Conservation (phyloP, 257 asterid genomes). For the Ilex aquifolium region DNA sequence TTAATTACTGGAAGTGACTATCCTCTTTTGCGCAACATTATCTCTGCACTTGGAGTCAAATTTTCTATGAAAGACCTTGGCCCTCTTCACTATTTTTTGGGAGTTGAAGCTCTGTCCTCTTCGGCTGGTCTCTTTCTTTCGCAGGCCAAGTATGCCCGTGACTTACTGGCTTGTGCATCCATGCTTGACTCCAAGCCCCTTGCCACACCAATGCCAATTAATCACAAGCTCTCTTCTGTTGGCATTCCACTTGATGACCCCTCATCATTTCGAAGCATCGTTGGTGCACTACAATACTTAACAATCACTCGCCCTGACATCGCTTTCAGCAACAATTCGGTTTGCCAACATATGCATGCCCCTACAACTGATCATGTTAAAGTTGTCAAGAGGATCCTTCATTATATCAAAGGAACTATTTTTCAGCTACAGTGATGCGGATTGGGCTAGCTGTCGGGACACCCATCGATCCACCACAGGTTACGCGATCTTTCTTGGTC, state of each 20-base stretch:
- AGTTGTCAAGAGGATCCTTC: neutral
- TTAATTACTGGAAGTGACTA: neutral
- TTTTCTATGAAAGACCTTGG: neutral
- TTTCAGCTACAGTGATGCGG: neutral
- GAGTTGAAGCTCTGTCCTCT: neutral
- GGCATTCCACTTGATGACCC: neutral
- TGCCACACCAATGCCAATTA: neutral
- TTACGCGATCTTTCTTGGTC: too few species aligned
- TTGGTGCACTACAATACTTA: neutral
- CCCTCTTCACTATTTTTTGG: neutral
- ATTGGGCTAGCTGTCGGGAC: neutral
- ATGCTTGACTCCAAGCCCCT: neutral
- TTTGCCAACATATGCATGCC: too few species aligned
- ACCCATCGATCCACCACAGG: too few species aligned
- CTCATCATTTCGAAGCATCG: neutral
- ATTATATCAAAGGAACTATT: neutral
- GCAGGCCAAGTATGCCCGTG: neutral
- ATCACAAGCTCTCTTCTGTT: neutral
- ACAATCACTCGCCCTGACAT: neutral
- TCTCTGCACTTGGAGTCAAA: neutral
- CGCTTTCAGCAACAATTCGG: neutral
- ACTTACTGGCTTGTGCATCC: neutral
- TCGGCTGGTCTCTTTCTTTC: neutral
- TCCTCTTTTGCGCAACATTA: neutral
- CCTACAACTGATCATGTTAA: neutral